Conservation (phyloP, 2,329 filamentous ascomycete genomes). For the Ophiocordyceps sinensis region DNA sequence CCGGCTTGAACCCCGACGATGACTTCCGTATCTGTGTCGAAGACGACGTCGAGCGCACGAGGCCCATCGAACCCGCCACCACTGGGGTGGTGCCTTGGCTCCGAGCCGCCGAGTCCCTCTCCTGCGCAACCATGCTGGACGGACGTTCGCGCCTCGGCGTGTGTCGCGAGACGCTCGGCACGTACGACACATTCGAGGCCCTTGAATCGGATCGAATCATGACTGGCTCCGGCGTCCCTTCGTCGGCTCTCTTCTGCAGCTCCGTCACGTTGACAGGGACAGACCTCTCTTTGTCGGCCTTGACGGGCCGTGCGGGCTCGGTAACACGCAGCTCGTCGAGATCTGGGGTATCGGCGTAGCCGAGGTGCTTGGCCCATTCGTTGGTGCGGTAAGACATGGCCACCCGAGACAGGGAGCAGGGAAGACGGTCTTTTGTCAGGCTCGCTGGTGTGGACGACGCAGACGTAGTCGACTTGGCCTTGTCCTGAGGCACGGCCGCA, state of each 20-base stretch:
- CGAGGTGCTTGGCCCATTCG: conserved; percentile 89
- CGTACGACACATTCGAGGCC: conserved; percentile 9
- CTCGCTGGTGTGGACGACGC: conserved; percentile 27
- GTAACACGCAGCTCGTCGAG: conserved; percentile 43
- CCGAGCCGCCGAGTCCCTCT: neutral
- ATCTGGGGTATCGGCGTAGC: conserved; percentile 58
- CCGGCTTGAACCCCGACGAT: conserved; percentile 22
- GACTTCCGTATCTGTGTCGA: conserved; percentile 8
- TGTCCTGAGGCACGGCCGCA: conserved; percentile 12
- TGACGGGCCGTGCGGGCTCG: conserved; percentile 11
- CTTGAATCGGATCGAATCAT: conserved; percentile 15
- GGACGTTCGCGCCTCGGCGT: neutral
- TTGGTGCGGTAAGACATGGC: conserved; percentile 79
- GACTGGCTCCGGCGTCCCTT: conserved; percentile 24
- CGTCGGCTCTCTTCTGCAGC: conserved; percentile 47
- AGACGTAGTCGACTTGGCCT: conserved; percentile 26
- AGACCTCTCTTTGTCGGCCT: conserved; percentile 29
- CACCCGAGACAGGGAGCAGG: conserved; percentile 58
- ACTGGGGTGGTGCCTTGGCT: conserved; percentile 8
- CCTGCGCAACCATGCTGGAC: neutral
- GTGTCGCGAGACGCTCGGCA: conserved; percentile 3
- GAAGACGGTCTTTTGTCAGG: conserved; percentile 48
- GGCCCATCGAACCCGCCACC: conserved; percentile 1
- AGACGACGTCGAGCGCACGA: neutral
- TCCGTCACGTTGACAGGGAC: conserved; percentile 50